Evolutionary conservation across 176 grass and related monocot species (phyloP).

Genomic region (Bothriochloa decipiens): DNA sequence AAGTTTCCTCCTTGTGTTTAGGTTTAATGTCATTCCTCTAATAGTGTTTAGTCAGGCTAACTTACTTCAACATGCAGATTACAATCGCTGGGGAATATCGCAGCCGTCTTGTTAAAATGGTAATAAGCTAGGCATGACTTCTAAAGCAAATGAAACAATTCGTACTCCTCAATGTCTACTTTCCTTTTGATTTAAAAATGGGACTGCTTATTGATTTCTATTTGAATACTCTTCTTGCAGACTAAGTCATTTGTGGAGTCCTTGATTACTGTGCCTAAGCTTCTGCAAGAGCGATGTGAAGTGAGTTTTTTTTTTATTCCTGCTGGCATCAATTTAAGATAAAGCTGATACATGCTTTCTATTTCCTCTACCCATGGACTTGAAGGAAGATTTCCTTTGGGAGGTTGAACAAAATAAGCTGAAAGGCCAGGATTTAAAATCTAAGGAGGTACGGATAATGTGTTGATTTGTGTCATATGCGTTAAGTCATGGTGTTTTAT

Average conservation of each 20-base stretch:
- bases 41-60: conserved; percentile 31
- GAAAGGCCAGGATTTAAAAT: too few species aligned
- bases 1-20: not conserved
- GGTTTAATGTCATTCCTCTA: conserved; percentile 14
- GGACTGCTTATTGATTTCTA: conserved; percentile 22
- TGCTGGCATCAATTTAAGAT: too few species aligned
- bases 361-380: too few species aligned
- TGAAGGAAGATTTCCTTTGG: too few species aligned
- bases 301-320: conserved; percentile 51
- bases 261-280: conserved; percentile 59
- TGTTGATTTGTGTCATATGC: too few species aligned
- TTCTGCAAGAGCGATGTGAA: conserved; percentile 98
- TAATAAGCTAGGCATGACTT: conserved; percentile 44
- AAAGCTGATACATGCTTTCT: too few species aligned
- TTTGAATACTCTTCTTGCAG: conserved; percentile 46
- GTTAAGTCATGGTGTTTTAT: too few species aligned
- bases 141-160: conserved; percentile 15
- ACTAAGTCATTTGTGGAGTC: conserved; percentile 88
- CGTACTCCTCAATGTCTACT: not conserved
- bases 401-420: too few species aligned
- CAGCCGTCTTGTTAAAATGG: conserved; percentile 94
- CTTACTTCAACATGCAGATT: conserved; percentile 58
- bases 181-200: conserved; percentile 3
- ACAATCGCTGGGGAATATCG: conserved; percentile 86
- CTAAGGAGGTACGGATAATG: too few species aligned